Evolutionary conservation across 805 yeast species (phyloP).

Genomic region (Saturnispora quitensis): DNA sequence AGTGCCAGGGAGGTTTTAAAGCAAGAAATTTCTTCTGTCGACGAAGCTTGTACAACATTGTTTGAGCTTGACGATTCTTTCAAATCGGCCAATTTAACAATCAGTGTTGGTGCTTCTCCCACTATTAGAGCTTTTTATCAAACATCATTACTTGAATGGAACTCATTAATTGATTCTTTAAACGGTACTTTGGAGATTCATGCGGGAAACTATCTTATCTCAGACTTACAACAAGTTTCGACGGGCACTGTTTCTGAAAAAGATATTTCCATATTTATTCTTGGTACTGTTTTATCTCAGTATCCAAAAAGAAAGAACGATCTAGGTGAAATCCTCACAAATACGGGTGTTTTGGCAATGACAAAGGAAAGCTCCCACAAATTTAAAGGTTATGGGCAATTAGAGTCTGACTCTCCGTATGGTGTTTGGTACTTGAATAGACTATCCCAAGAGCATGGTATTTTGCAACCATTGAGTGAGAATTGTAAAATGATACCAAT

Average conservation of each 20-base stretch:
- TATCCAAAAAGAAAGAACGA: conserved; percentile 43
- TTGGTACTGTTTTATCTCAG: conserved; percentile 50
- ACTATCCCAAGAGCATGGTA: conserved; percentile 75
- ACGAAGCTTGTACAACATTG: conserved; percentile 40
- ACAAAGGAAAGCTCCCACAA: conserved; percentile 53
- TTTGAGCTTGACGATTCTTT: conserved; percentile 28
- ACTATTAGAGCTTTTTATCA: conserved; percentile 53
- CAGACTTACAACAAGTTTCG: conserved; percentile 70
- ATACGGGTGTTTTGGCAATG: conserved; percentile 66
- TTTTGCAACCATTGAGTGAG: conserved; percentile 40
- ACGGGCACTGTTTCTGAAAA: conserved; percentile 45
- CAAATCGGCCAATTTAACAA: conserved; percentile 28
- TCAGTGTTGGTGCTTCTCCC: conserved; percentile 80
- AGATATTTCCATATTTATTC: conserved; percentile 42
- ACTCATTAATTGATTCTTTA: conserved; percentile 13
- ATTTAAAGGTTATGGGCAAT: conserved; percentile 49
- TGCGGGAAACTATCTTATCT: conserved; percentile 72
- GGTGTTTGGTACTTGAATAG: conserved; percentile 55
- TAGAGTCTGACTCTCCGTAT: conserved; percentile 29
- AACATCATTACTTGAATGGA: conserved; percentile 12
- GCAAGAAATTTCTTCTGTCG: conserved; percentile 51
- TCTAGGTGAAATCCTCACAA: conserved; percentile 56
- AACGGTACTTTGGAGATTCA: conserved; percentile 53
- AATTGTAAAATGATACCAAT: conserved; percentile 35
- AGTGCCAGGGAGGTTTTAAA: conserved; percentile 40